These are phyloP conservation scores for Pyrus hybrid DNA, from an alignment of 331 rosid genomes.

Conservation along the genomic window DNA sequence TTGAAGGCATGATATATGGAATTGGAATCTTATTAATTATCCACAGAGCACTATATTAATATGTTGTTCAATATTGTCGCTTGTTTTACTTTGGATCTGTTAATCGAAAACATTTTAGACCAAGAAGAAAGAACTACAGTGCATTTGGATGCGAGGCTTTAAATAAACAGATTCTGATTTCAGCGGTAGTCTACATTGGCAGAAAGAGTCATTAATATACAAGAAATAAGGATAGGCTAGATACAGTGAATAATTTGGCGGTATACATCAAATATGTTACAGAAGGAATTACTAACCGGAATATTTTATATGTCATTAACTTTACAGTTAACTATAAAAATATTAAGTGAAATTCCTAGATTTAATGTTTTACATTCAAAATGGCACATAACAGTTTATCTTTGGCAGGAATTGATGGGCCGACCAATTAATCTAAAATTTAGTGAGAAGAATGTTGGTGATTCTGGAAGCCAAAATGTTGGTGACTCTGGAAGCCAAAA, in stretches of 20 bases:
- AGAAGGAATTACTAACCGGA: neutral
- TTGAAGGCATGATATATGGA: neutral
- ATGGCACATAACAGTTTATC: neutral
- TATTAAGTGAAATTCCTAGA: neutral
- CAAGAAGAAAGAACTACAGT: neutral
- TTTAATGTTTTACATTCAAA: neutral
- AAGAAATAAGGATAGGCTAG: no score
- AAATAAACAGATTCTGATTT: neutral
- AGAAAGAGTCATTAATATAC: neutral
- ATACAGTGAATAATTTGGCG: neutral
- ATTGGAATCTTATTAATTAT: neutral
- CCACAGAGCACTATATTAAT: neutral
- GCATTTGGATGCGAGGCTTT: neutral
- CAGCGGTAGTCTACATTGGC: neutral
- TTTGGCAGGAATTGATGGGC: constrained; percentile 70
- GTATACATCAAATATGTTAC: neutral
- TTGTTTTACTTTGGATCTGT: neutral
- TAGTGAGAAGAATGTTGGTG: constrained; percentile 44
- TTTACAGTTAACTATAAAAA: neutral
- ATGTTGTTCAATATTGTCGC: neutral
- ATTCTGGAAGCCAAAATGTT: constrained; percentile 29
- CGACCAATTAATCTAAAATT: constrained; percentile 64
- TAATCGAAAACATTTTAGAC: neutral
- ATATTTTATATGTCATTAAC: neutral
- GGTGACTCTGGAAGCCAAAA: no score